Evolutionary conservation across 768 basidiomycete genomes (phyloP).

Genomic region (Leucocoprinus sp.): DNA sequence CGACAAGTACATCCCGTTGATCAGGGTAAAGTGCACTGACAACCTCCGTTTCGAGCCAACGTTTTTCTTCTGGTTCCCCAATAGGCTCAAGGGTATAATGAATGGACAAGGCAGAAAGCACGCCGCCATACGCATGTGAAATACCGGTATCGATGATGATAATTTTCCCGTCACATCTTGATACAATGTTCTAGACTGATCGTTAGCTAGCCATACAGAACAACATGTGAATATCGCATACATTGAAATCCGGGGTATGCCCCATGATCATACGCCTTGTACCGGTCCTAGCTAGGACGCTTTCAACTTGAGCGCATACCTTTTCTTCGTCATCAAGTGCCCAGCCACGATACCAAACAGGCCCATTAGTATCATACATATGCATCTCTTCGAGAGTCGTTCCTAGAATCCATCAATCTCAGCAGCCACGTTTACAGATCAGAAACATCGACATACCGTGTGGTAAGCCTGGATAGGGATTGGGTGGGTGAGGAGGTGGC

Average conservation of each 20-base stretch:
- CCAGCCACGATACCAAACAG: conserved; percentile 94
- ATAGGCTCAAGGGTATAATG: conserved; percentile 74
- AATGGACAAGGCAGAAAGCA: conserved; percentile 80
- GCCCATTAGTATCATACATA: conserved; percentile 72
- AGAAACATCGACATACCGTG: conserved; percentile 21
- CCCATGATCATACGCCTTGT: conserved; percentile 92
- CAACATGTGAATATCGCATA: conserved; percentile 18
- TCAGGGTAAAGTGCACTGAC: conserved; percentile 59
- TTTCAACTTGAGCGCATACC: conserved; percentile 65
- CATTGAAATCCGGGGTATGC: conserved; percentile 87
- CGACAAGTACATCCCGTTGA: conserved; percentile 40
- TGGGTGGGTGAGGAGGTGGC: conserved; percentile 76
- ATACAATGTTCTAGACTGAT: conserved; percentile 55
- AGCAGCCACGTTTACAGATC: background rate
- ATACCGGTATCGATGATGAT: conserved; percentile 98
- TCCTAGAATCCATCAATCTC: conserved; percentile 21
- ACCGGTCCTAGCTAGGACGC: conserved; percentile 65
- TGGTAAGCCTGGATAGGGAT: conserved; percentile 69
- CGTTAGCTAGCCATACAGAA: background rate
- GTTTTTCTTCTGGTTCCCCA: conserved; percentile 25
- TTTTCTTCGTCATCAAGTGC: conserved; percentile 64
- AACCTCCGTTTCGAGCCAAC: conserved; percentile 56
- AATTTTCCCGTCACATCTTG: conserved; percentile 84
- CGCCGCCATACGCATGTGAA: conserved; percentile 93
- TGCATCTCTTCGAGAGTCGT: conserved; percentile 59